A percentile compares a stretch with the other conserved stretches of the same genome.
Conservation (phyloP, 495 filamentous ascomycete species). For the Cenococcum geophilum region DNA sequence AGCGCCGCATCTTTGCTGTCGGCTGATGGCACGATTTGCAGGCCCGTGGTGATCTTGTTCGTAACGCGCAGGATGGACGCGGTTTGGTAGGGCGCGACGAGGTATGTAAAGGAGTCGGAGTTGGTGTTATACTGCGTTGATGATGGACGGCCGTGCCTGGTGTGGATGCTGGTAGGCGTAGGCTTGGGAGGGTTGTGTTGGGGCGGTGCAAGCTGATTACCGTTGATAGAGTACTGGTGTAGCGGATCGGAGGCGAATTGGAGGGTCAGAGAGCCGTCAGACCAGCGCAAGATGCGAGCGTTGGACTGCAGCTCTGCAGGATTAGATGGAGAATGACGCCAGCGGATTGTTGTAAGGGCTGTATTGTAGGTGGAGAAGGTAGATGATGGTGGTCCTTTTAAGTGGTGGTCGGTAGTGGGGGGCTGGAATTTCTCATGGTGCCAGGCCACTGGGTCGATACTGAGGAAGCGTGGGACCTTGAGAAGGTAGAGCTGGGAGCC, state of each 20-base stretch:
- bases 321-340: slow-evolving; percentile 61
- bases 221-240: slow-evolving; percentile 72
- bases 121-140: slow-evolving; percentile 53
- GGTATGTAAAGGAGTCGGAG: slow-evolving; percentile 75
- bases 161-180: slow-evolving; percentile 41
- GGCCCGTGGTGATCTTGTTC: slow-evolving; percentile 72
- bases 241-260: slow-evolving; percentile 64
- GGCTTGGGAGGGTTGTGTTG: slow-evolving; percentile 43
- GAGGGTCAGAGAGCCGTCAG: slow-evolving; percentile 76
- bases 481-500: slow-evolving; percentile 63
- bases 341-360: slow-evolving; percentile 62
- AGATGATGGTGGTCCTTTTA: slow-evolving; percentile 35
- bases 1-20: slow-evolving; percentile 72
- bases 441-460: slow-evolving; percentile 67
- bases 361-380: slow-evolving; percentile 56
- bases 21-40: slow-evolving; percentile 63
- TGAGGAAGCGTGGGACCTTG: slow-evolving; percentile 72
- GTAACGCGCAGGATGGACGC: slow-evolving; percentile 66
- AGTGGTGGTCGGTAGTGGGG: slow-evolving; percentile 52
- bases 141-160: slow-evolving; percentile 1
- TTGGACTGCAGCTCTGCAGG: slow-evolving; percentile 62
- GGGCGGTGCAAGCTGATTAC: slow-evolving; percentile 68
- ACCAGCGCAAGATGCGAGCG: slow-evolving; percentile 71
- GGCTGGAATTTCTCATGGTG: slow-evolving; percentile 64
- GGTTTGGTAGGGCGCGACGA: slow-evolving; percentile 64